Percentiles rank a stretch among this genome's conserved stretches.
phyloP scores from a whole-genome alignment of 2,329 filamentous ascomycete species.

The Apiospora arundinis region DNA sequence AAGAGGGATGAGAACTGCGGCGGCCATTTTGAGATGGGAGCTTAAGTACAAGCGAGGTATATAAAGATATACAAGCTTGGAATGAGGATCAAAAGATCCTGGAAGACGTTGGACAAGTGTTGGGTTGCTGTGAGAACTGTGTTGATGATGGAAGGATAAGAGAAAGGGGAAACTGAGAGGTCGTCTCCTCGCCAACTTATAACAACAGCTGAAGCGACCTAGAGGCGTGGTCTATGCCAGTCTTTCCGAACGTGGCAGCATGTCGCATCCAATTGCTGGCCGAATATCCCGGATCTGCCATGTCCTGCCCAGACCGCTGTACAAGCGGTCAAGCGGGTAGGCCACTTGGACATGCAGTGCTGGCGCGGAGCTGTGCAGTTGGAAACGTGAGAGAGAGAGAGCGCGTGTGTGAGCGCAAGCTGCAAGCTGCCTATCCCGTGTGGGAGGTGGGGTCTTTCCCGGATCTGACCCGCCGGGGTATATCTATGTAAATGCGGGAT shows the following conservation, averaged over 20 bases:
- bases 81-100: neutral
- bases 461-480: conserved; percentile 7
- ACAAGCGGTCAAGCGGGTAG: conserved; percentile 12
- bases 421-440: conserved; percentile 1
- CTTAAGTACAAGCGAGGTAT: conserved; percentile 6
- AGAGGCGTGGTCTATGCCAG: neutral
- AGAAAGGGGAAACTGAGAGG: neutral
- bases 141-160: neutral
- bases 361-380: conserved; percentile 11
- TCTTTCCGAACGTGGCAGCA: neutral
- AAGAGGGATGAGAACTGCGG: conserved; percentile 43
- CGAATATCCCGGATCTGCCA: neutral
- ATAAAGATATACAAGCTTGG: conserved; percentile 5
- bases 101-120: neutral
- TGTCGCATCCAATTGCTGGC: neutral
- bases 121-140: neutral
- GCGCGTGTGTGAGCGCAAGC: no score
- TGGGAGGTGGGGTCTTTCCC: conserved; percentile 1
- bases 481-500: neutral
- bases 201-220: neutral
- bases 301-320: neutral
- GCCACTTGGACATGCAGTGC: conserved; percentile 10
- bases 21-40: conserved; percentile 38
- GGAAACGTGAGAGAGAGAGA: conserved; percentile 5
- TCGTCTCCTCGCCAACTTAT: conserved; percentile 10